Evolutionary conservation across 169 alveolate genomes (phyloP), one percentile per base, ranked within the genome.

Genomic region (Prorocentrum cordatum): DNA sequence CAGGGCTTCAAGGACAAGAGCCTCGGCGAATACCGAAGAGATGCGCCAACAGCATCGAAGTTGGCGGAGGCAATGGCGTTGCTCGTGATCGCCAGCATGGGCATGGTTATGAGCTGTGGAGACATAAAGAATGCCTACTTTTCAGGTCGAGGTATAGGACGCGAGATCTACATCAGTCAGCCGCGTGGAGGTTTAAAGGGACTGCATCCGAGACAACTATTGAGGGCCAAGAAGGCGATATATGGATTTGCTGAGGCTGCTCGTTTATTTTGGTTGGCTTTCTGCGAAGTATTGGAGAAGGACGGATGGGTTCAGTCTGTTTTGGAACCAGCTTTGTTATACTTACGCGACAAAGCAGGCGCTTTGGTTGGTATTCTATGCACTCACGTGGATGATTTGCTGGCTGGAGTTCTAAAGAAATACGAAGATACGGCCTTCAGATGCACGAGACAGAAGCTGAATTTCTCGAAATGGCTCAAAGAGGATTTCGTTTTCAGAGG

Each of bases 141-240:
- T 29, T 9, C 9, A 26, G 0, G 71, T 36, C 18, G 32, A 62
- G 27, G 27, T 39, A 7, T 3, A 16, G 18, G 71, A 31, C 10
- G 71, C 10, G 71, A 62, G 1, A 62, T 62, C 0, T 29, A 62
- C 26, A 7, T 62, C 26, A 39, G 32, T 0, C 71, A 27, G 1
- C 71, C 71, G 5, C 36, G 39, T 1, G 71, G 71, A 0, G 71
- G 71, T 10, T 26, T 62, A 5, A 27, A 27, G 14, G 16, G 31
- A 10, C 42, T 62, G 2, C 0, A 62, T 6, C 42, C 71, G 2
- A 27, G 71, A 1, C 71, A 62, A 10, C 24, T 62, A 9, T 6
- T 62, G 71, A 27, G 32, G 24, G 71, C 71, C 71, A 62, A 62
- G 42, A 62, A 62, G 42, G 71, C 71, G 45, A 29, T 62, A n/a